These are phyloP conservation scores for Colletotrichum gloeosporioides DNA, from an alignment of 2,329 filamentous ascomycete genomes.

Conservation along the genomic window DNA sequence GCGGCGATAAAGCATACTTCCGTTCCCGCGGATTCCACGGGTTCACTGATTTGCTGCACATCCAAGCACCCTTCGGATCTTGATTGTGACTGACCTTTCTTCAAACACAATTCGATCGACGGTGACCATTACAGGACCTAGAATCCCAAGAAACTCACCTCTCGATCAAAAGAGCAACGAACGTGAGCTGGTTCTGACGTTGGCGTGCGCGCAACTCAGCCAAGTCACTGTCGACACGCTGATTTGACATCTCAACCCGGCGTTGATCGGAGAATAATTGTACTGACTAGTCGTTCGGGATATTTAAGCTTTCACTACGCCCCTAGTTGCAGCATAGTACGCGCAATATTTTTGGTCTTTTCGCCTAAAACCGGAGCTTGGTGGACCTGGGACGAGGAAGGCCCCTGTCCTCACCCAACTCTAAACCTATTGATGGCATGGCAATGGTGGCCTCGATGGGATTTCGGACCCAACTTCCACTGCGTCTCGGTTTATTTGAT, in stretches of 20 bases:
- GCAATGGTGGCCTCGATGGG: background rate
- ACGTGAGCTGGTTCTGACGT: rapidly evolving
- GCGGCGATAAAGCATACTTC: background rate
- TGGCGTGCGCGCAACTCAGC: background rate
- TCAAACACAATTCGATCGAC: background rate
- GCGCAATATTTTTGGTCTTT: background rate
- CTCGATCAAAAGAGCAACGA: background rate
- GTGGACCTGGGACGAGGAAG: background rate
- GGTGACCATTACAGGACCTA: background rate
- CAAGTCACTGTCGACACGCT: background rate
- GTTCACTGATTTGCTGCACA: background rate
- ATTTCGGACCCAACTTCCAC: background rate
- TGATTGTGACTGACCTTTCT: background rate
- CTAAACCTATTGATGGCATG: background rate
- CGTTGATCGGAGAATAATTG: background rate
- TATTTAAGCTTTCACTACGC: background rate
- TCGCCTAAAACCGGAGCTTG: background rate
- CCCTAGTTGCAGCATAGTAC: background rate
- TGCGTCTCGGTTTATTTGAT: background rate
- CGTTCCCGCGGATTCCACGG: background rate
- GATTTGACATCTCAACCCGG: background rate
- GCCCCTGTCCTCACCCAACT: background rate
- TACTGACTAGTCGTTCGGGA: background rate
- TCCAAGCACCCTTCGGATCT: background rate
- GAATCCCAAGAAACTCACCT: background rate